Conservation (phyloP, 202 grass and related monocot genomes). For the Carex arenaria region DNA sequence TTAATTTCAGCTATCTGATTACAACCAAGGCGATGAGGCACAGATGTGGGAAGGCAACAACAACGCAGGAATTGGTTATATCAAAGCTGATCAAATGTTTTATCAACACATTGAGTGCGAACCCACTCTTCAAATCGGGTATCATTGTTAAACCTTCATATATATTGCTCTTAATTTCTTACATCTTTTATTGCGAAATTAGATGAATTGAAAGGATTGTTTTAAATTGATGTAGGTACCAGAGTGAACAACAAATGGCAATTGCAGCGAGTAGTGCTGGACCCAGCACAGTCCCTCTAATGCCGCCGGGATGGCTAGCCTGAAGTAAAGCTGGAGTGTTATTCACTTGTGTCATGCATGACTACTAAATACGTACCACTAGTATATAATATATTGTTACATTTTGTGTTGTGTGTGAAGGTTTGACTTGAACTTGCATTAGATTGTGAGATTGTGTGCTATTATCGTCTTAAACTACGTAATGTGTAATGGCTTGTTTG, state of each 20-base stretch:
- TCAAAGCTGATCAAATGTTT: constrained; percentile 16
- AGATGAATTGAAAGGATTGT: background rate
- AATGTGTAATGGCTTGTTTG: background rate
- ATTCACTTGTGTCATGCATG: background rate
- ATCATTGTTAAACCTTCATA: background rate
- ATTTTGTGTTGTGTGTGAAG: background rate
- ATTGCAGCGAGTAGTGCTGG: constrained; percentile 14
- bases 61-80: background rate
- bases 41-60: constrained; percentile 13
- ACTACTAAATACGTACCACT: background rate
- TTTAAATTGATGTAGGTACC: constrained; percentile 15
- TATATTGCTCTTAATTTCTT: background rate
- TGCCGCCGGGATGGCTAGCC: constrained; percentile 19
- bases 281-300: constrained; percentile 14
- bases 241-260: constrained; percentile 19
- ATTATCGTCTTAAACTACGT: background rate
- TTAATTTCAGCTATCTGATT: constrained; percentile 15
- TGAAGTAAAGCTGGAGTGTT: background rate
- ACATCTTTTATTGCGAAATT: background rate
- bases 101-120: constrained; percentile 17
- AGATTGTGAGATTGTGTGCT: background rate
- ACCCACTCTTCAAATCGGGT: constrained; percentile 23
- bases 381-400: constrained; percentile 2
- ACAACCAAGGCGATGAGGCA: constrained; percentile 4
- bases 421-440: background rate